A percentile compares a stretch with the other conserved stretches of the same genome.
Evolutionary conservation across 164 flowering plant species (phyloP).

Genomic region (Stephania cephalantha): DNA sequence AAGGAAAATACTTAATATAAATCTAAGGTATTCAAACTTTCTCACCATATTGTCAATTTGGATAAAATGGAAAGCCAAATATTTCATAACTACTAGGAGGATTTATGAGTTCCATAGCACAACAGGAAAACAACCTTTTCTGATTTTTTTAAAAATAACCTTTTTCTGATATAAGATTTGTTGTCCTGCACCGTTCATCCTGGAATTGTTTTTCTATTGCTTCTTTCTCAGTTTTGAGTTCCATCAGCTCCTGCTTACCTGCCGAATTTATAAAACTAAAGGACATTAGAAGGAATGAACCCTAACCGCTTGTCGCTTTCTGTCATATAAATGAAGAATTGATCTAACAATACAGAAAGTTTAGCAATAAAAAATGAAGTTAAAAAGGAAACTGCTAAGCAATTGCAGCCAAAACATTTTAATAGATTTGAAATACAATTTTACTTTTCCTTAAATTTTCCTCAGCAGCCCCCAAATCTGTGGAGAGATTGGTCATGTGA

Average conservation of each 20-base stretch:
- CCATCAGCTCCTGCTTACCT: conserved; percentile 66
- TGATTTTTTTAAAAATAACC: conserved; percentile 35
- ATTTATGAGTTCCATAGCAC: not conserved
- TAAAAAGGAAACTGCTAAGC: not conserved
- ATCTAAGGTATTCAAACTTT: not conserved
- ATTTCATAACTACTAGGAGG: not conserved
- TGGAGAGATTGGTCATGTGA: conserved; percentile 48
- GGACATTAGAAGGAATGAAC: not conserved
- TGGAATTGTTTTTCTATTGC: conserved; percentile 34
- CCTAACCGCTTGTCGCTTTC: not conserved
- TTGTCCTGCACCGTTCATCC: conserved; percentile 39
- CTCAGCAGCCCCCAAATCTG: conserved; percentile 52
- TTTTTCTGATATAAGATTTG: conserved; percentile 53
- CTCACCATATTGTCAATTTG: not conserved
- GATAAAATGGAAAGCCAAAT: not conserved
- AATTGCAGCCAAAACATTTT: not conserved
- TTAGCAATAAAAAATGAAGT: not conserved
- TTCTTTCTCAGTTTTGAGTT: conserved; percentile 50
- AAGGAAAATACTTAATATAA: not conserved
- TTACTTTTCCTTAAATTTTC: conserved; percentile 52
- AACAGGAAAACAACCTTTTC: conserved; percentile 51
- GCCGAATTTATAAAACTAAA: conserved; percentile 4
- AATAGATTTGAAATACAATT: conserved; percentile 15
- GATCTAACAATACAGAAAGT: not conserved
- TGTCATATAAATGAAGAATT: not conserved